Base-by-base conservation (phyloP, 2,329 filamentous ascomycete genomes). In the Diaporthe sp. region DNA sequence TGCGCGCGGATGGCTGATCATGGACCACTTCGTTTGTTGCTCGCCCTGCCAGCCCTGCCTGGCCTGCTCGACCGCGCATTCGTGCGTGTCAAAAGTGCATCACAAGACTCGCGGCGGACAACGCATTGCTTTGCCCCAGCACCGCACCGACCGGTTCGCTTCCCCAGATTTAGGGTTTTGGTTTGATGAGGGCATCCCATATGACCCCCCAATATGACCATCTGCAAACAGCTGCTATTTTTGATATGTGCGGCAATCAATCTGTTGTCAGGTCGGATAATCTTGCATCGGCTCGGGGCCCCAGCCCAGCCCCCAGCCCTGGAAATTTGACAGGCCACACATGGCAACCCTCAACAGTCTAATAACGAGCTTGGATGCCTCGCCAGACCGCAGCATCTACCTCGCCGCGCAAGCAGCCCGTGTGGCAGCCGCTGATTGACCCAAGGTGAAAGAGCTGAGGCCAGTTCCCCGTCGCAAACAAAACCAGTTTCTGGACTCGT, bases 81-180 rank as follows among this genome's bases (percentile, higher is more conserved):
- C 70, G 57, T 53, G 46, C 71, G 39, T 62, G 55, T 73, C 58
- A 55, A 53, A 62, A 31, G 46, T 65, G 71, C 71, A 62, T 73
- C 71, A 73, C 71, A 53, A 62, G 71, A 55, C 71, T 53, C 15
- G n/a, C 9, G 31, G 55, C n/a, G 37, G 71, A 73, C 74, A 75
- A 75, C 74, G 74, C 74, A 75, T 75, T 46, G 61, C 37, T 31
- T 65, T 60, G 34, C 75, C 75, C 75, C 72, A 67, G 72, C 49
- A 65, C 73, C 75, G 73, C 71, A 74, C 73, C 71, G 46, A 58
- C 72, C 46, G 44, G 51, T 73, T 34, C 28, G 61, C 58, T 70
- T 57, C 71, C 70, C 71, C 57, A 70, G 65, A 42, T 70, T 70
- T 55, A 70, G 46, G 65, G 65, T 70, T 70, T 70, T 70, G 65